Evolutionary conservation across 2,329 filamentous ascomycete genomes (phyloP), one percentile per base, ranked within the genome.

Genomic region (Amphichorda felina): DNA sequence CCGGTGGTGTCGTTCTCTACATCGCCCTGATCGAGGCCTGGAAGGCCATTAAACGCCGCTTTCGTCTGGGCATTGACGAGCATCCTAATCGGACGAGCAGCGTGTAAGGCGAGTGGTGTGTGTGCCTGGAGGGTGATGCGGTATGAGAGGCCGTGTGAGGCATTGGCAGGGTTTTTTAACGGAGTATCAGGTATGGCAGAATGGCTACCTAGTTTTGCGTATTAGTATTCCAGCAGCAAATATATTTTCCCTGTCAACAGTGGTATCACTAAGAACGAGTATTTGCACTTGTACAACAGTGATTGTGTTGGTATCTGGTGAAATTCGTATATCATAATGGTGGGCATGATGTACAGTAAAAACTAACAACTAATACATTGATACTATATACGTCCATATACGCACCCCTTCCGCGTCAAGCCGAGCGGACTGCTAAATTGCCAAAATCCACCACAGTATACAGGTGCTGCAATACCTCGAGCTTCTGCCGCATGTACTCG

Each of bases 31-130:
- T 83, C 3, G 81, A 86, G 58, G 45, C 48, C 1, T 86, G 79
- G 78, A 85, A 85, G 59, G 79, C 70, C 37, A 56, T 61, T 11
- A 86, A 86, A 64, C 60, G 79, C 24, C 50, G 57, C 11, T 54
- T 63, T 25, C 43, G 47, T 4, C 47, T 62, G 11, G 61, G 60
- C 4, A 35, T 55, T n/a, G 47, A 50, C 26, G 40, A 40, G 26
- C 43, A 47, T 24, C 46, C 46, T 2, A 15, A n/a, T 5, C 31
- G 9, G 18, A 13, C n/a, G 18, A 24, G 21, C 21, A 24, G 21
- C 21, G 21, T 24, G 6, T 24, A 24, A 24, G 29, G 21, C 21
- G 21, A 24, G 6, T 24, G 30, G 8, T 6, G 15, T 32, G 30
- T 24, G 21, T 24, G 10, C 21, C 10, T 6, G 21, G 21, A 24